phyloP scores from a whole-genome alignment of 352 stramenopile genomes.

The Phytopythium delawarense region DNA sequence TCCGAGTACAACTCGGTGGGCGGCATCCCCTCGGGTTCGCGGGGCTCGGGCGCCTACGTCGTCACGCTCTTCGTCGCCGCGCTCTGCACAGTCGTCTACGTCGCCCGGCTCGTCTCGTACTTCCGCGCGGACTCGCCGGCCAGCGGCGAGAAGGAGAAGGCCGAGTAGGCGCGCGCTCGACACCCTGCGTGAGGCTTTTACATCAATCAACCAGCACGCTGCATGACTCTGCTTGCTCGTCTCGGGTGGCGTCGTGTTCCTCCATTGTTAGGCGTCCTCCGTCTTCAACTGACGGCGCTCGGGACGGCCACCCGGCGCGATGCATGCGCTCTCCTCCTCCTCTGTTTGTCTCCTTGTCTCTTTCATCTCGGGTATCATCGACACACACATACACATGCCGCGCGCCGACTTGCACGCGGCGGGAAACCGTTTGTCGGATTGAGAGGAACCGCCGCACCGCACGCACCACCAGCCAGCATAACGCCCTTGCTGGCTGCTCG shows the following conservation, averaged over 20 bases:
- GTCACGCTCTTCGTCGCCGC: conserved; percentile 76
- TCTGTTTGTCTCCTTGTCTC: not conserved
- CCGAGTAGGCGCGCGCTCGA: conserved; percentile 8
- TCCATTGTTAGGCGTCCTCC: not conserved
- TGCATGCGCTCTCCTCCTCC: not conserved
- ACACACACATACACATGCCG: not conserved
- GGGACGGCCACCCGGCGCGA: not conserved
- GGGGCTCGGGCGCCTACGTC: conserved; percentile 75
- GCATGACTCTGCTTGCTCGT: not conserved
- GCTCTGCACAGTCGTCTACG: conserved; percentile 71
- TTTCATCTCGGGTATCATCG: not conserved
- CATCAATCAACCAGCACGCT: not conserved
- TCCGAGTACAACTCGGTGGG: conserved; percentile 69
- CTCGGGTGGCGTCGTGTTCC: not conserved
- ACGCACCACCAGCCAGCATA: too few relatives aligned
- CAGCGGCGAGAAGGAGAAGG: conserved; percentile 25
- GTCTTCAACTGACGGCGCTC: not conserved
- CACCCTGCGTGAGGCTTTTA: not conserved
- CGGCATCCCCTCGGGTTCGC: conserved; percentile 68
- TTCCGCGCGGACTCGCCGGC: conserved; percentile 28
- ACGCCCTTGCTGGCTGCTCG: not conserved
- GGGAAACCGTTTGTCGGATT: not conserved
- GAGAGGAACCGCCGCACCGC: not conserved
- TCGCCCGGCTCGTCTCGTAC: conserved; percentile 47
- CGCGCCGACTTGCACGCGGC: not conserved